Conservation (phyloP, 768 basidiomycete genomes). For the Russula compacta region DNA sequence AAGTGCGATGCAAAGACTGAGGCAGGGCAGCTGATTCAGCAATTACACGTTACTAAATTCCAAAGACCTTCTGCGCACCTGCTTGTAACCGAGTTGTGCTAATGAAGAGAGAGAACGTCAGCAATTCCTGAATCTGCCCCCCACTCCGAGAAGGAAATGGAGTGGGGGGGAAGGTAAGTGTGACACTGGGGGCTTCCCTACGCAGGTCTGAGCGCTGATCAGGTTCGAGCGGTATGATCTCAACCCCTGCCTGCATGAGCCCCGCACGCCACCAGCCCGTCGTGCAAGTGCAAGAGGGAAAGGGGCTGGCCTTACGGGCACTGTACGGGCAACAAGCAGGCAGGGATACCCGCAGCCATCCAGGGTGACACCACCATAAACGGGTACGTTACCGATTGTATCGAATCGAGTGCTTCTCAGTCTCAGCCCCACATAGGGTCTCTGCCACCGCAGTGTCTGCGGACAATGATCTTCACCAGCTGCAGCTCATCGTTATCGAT, state of each 20-base stretch:
- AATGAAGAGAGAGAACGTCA: slow-evolving; percentile 33
- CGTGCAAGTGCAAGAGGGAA: background rate
- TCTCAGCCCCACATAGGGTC: slow-evolving; percentile 24
- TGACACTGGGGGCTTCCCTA: slow-evolving; percentile 87
- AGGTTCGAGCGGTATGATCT: slow-evolving; percentile 98
- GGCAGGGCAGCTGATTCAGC: background rate
- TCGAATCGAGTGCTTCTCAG: slow-evolving; percentile 24
- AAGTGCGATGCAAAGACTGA: slow-evolving; percentile 79
- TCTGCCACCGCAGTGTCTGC: slow-evolving; percentile 25
- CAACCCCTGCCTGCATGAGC: slow-evolving; percentile 50
- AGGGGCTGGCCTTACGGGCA: slow-evolving; percentile 23
- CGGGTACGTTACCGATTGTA: slow-evolving; percentile 62
- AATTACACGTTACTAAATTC: background rate
- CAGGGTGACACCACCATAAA: slow-evolving; percentile 49
- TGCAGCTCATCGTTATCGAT: slow-evolving; percentile 44
- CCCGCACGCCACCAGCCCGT: slow-evolving; percentile 23
- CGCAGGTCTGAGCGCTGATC: slow-evolving; percentile 97
- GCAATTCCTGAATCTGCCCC: slow-evolving; percentile 33
- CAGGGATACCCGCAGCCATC: slow-evolving; percentile 89
- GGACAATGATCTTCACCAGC: slow-evolving; percentile 39
- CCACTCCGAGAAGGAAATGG: slow-evolving; percentile 31
- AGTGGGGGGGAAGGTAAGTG: slow-evolving; percentile 35
- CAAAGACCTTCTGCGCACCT: slow-evolving; percentile 37
- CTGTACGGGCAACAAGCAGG: slow-evolving; percentile 3
- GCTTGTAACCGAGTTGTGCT: slow-evolving; percentile 78